A percentile compares a stretch with the other conserved stretches of the same genome.
These are phyloP conservation scores for Spergularia bocconei DNA, from an alignment of 148 eudicot species.

Conservation along the genomic window DNA sequence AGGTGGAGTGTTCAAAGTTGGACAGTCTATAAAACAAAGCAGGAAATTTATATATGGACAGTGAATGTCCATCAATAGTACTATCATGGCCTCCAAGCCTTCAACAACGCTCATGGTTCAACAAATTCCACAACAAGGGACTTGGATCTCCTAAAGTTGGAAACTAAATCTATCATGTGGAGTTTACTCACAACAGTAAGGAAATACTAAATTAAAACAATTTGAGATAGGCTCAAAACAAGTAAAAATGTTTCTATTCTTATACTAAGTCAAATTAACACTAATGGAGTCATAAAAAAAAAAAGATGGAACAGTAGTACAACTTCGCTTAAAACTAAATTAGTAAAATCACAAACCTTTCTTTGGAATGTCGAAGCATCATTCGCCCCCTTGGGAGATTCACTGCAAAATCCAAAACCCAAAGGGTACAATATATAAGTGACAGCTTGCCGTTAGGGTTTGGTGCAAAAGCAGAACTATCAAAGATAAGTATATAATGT, in stretches of 20 bases:
- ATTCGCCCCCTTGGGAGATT: slow-evolving; percentile 94
- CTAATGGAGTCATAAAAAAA: background rate
- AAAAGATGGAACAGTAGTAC: background rate
- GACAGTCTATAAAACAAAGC: no score
- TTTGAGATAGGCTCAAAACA: background rate
- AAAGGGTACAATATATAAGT: background rate
- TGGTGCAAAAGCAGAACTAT: background rate
- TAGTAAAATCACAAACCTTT: slow-evolving; percentile 59
- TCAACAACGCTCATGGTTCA: no score
- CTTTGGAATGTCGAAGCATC: slow-evolving; percentile 97
- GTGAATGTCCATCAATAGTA: no score
- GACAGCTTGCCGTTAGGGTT: background rate
- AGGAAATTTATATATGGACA: no score
- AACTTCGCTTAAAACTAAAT: background rate
- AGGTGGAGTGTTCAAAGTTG: no score
- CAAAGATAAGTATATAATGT: background rate
- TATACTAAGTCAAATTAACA: background rate
- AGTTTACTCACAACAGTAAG: no score
- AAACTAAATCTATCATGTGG: no score
- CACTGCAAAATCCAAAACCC: slow-evolving; percentile 52
- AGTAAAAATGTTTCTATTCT: background rate
- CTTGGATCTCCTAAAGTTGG: no score
- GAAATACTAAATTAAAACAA: background rate
- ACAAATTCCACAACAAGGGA: no score
- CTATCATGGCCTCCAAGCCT: no score